phyloP scores from a whole-genome alignment of 345 rosid species.

The Excoecaria cochinchinensis region DNA sequence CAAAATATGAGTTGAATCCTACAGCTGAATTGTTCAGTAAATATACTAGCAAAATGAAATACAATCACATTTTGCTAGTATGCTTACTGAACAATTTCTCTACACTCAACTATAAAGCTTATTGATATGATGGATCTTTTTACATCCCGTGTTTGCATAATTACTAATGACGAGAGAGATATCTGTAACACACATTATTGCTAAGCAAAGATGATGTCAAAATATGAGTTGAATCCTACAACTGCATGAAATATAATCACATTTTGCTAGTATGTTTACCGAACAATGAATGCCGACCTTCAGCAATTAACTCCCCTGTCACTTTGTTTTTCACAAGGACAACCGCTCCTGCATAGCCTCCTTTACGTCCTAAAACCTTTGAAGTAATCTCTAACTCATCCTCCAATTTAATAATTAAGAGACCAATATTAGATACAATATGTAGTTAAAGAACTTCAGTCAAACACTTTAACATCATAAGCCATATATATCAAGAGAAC shows the following conservation, averaged over 20 bases:
- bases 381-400: slow-evolving; percentile 79
- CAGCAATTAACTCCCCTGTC: slow-evolving; percentile 80
- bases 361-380: slow-evolving; percentile 66
- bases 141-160: too few species aligned
- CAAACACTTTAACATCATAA: too few species aligned
- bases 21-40: neutral
- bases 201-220: neutral
- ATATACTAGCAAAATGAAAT: too few species aligned
- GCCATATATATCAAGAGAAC: too few species aligned
- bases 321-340: slow-evolving; percentile 67
- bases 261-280: slow-evolving; percentile 67
- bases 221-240: neutral
- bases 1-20: neutral
- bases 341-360: slow-evolving; percentile 62
- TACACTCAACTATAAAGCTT: neutral
- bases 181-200: neutral
- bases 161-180: neutral
- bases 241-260: slow-evolving; percentile 26
- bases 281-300: slow-evolving; percentile 90
- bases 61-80: too few species aligned
- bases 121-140: too few species aligned
- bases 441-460: neutral
- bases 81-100: neutral
- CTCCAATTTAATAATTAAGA: slow-evolving; percentile 33
- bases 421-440: neutral